Base-by-base conservation (phyloP, 1,139 yeast genomes). In the Debaryomyces psychrophilus region DNA sequence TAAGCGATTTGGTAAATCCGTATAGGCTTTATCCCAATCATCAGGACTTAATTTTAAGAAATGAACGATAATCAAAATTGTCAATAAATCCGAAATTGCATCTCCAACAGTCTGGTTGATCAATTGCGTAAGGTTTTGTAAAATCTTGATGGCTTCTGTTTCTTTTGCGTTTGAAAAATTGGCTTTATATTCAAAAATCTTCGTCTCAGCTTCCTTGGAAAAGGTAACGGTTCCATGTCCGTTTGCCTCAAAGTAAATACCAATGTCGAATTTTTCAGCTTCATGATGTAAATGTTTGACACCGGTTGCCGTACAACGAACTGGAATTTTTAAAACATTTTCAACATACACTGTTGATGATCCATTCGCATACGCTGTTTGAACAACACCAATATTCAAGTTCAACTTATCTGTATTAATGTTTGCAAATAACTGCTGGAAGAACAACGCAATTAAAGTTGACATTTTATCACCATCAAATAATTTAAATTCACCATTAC, bases 181-280 rank as follows among this genome's bases (percentile, higher is more conserved):
- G 1, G 64, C 40, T 31, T 61, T 49, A 49, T 68, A 65, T 9
- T 50, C 57, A 43, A 65, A 64, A 22, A 68, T 63, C 35, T 63
- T 58, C 29, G 59, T 64, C 52, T 73, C 79, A 46, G 79, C 89
- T 15, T 77, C 76, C 0, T 79, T 76, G 5, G 88, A 81, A 62
- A 93, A 95, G 17, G 90, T 71, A 4, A 93, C 96, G 0, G 99
- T 95, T 11, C 99, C 99, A 60, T 93, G 99, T n/a, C 99, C 99
- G 62, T 93, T 93, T 44, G 99, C 99, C 71, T 93, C 99, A 59
- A 93, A 93, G 67, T 95, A 93, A 18, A 93, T 84, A 20, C 99
- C 99, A 53, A 93, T 78, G 60, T 90, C 98, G 61, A 81, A 93
- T 45, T 82, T 77, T 51, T 81, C 83, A 1, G 96, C 96, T 58